phyloP scores from a whole-genome alignment of 768 basidiomycete genomes.

The Suillus americanus region DNA sequence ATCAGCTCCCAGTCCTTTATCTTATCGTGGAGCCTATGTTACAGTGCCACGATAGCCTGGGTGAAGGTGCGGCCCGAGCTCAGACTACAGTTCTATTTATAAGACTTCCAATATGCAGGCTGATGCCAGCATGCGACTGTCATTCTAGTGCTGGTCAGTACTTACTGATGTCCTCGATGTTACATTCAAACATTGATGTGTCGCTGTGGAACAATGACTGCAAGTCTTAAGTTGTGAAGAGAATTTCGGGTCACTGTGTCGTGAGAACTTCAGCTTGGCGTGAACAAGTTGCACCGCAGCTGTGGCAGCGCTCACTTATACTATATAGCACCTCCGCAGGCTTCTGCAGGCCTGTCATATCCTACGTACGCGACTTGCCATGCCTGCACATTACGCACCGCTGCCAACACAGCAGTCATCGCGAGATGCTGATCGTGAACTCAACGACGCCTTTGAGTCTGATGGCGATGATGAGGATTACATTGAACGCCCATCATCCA shows the following conservation, averaged over 20 bases:
- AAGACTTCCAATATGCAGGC: no score
- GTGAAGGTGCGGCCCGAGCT: neutral
- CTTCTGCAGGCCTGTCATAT: neutral
- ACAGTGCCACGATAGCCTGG: neutral
- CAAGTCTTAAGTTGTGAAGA: neutral
- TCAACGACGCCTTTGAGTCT: constrained; percentile 75
- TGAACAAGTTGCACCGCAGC: neutral
- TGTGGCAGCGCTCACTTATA: neutral
- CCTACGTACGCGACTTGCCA: constrained; percentile 17
- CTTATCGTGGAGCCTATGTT: neutral
- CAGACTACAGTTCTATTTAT: neutral
- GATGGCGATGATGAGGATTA: constrained; percentile 44
- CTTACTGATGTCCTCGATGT: neutral
- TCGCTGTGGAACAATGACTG: neutral
- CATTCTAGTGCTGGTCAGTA: neutral
- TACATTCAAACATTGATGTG: neutral
- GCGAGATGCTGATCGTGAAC: constrained; percentile 53
- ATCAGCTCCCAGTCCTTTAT: neutral
- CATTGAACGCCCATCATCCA: constrained; percentile 38
- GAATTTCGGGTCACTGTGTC: neutral
- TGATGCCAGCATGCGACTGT: no score
- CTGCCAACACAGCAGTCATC: constrained; percentile 48
- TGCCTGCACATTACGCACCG: constrained; percentile 54
- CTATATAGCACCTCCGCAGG: neutral
- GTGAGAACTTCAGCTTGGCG: no score